These are phyloP conservation scores for Atalantia buxifolia DNA, from an alignment of 345 rosid species.

Conservation along the genomic window DNA sequence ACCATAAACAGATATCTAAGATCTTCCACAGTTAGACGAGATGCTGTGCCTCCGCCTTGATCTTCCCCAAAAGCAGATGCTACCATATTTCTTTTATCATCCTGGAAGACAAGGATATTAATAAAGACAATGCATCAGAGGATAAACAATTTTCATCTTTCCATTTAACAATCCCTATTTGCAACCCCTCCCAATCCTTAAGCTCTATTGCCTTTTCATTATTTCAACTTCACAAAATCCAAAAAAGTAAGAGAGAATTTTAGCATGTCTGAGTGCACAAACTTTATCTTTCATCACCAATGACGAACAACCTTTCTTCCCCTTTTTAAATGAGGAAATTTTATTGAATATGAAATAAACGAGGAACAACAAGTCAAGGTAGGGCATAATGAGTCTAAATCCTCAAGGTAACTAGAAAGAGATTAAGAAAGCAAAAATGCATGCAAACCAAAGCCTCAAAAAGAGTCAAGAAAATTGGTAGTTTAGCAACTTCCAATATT, in stretches of 20 bases:
- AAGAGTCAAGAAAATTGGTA: too few species aligned
- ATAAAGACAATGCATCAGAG: constrained; percentile 12
- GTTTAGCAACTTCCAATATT: too few species aligned
- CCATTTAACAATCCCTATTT: neutral
- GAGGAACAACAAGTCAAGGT: neutral
- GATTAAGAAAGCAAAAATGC: neutral
- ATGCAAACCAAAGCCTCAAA: neutral
- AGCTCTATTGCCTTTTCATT: neutral
- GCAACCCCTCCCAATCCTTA: neutral
- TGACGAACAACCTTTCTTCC: neutral
- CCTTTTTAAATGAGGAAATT: neutral
- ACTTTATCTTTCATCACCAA: neutral
- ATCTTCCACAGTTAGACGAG: constrained; percentile 84
- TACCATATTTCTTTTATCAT: constrained; percentile 92
- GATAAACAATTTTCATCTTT: constrained; percentile 1
- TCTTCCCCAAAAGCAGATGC: constrained; percentile 99
- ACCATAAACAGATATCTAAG: constrained; percentile 59
- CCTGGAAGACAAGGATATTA: constrained; percentile 40
- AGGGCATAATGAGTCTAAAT: neutral
- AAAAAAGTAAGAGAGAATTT: neutral
- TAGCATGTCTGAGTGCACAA: neutral
- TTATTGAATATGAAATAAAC: neutral
- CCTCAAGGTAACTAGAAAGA: neutral
- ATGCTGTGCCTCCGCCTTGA: constrained; percentile 62
- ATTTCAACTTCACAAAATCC: neutral